Evolutionary conservation across 1,139 yeast genomes (phyloP).

Genomic region (Yamadazyma membranifaciens): DNA sequence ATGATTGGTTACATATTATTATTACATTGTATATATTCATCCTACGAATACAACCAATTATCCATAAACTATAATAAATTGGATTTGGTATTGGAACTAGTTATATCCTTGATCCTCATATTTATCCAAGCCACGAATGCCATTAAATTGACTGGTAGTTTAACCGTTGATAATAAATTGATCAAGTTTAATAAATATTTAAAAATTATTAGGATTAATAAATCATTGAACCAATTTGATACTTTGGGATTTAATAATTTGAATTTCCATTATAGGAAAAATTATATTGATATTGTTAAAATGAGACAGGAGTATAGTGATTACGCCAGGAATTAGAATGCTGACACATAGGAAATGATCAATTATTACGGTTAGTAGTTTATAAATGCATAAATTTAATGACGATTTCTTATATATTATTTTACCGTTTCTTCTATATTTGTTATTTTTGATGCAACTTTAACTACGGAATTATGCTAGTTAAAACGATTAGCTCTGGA

Average conservation of each 20-base stretch:
- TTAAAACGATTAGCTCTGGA: too few relatives aligned
- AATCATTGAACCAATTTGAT: slow-evolving; percentile 46
- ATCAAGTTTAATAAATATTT: slow-evolving; percentile 28
- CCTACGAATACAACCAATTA: slow-evolving; percentile 50
- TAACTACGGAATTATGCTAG: too few relatives aligned
- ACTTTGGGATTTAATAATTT: slow-evolving; percentile 45
- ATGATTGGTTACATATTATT: slow-evolving; percentile 34
- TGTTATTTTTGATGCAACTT: too few relatives aligned
- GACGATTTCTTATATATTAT: too few relatives aligned
- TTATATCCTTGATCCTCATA: slow-evolving; percentile 38
- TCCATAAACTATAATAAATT: slow-evolving; percentile 15
- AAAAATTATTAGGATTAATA: slow-evolving; percentile 45
- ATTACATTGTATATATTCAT: slow-evolving; percentile 50
- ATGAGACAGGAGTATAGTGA: slow-evolving; percentile 17
- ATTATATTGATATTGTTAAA: slow-evolving; percentile 41
- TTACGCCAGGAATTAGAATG: neutral
- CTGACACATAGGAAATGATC: neutral
- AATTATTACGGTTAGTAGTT: too few relatives aligned
- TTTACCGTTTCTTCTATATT: too few relatives aligned
- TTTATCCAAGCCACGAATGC: slow-evolving; percentile 34
- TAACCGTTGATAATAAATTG: slow-evolving; percentile 22
- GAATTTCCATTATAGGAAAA: slow-evolving; percentile 40
- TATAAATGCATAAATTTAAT: too few relatives aligned
- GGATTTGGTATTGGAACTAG: slow-evolving; percentile 43
- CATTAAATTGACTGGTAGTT: slow-evolving; percentile 22